Evolutionary conservation across 148 eudicot genomes (phyloP), one percentile per base, ranked within the genome.

Genomic region (Nyssa sinensis): DNA sequence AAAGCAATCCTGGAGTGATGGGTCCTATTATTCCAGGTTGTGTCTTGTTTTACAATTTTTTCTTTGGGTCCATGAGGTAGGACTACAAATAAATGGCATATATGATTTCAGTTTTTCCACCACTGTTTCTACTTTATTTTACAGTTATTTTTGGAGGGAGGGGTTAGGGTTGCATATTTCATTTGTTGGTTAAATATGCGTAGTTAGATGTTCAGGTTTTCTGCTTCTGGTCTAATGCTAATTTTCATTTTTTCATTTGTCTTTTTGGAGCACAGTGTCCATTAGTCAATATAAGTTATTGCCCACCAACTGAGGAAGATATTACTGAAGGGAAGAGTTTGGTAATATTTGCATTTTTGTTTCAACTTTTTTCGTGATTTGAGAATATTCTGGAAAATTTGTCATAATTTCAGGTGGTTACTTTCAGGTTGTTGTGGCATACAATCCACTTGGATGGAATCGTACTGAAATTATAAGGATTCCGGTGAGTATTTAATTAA

Each of bases 381-480:
- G 9, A n/a, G 33, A 68, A 79, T 21, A 27, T 62, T 71, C 62
- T 64, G 39, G 69, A 71, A 58, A 53, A n/a, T 7, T 27, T 39
- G 5, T 61, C 13, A 37, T 24, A 8, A 39, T 44, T 14, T 65
- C 49, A 72, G 11, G 32, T 69, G 31, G 57, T 71, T n/a, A 9
- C 59, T 74, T 83, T 77, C 86, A 93, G 98, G 91, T 93, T 70
- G 82, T 93, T 47, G 85, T 89, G 76, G 94, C 87, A 63, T 93
- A 91, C 70, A 93, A 93, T 81, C 83, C 97, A 16, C 97, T 93
- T 78, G 97, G 97, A 81, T 93, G 98, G 98, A 81, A 83, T 71
- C 91, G 97, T 28, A 85, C 85, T 33, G 94, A 89, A 58, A 69
- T 81, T 63, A 78, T 93, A 66, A 88, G 89, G 75, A 84, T 93